Conservation (phyloP, 169 alveolate genomes). For the Neospora caninum region DNA sequence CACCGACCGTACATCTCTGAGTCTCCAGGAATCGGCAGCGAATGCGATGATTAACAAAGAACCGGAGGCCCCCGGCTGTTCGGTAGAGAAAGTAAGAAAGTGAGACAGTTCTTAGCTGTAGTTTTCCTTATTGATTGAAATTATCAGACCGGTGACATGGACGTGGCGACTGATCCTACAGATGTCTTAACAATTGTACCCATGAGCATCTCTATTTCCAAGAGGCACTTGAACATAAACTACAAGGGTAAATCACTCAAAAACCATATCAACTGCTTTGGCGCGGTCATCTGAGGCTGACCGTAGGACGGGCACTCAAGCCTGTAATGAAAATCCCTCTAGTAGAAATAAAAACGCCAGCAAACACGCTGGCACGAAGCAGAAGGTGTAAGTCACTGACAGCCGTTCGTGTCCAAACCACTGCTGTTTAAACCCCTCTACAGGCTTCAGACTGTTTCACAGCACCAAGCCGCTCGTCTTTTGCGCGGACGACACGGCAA, state of each 20-base stretch:
- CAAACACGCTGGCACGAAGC: slow-evolving; percentile 21
- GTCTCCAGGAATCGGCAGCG: slow-evolving; percentile 6
- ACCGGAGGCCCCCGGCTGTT: slow-evolving; percentile 10
- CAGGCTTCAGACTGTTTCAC: slow-evolving; percentile 54
- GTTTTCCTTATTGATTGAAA: background rate
- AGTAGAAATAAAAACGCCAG: slow-evolving; percentile 28
- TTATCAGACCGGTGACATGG: slow-evolving; percentile 23
- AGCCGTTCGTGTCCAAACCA: background rate
- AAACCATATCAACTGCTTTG: background rate
- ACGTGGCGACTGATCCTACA: slow-evolving; percentile 42
- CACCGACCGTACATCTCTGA: background rate
- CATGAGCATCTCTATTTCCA: background rate
- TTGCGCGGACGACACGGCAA: slow-evolving; percentile 16
- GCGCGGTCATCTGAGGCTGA: too few species aligned
- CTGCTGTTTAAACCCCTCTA: background rate
- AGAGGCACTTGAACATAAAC: background rate
- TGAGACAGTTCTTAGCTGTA: background rate
- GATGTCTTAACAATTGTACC: slow-evolving; percentile 39
- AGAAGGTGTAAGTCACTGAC: slow-evolving; percentile 1
- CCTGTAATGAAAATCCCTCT: slow-evolving; percentile 26
- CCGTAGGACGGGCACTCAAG: background rate
- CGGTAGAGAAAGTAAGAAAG: slow-evolving; percentile 2
- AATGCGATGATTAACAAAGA: background rate
- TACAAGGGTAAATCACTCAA: slow-evolving; percentile 5
- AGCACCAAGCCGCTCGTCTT: background rate